Evolutionary conservation across 106 monocot genomes (phyloP).

Genomic region (Xerophyta viscosa): DNA sequence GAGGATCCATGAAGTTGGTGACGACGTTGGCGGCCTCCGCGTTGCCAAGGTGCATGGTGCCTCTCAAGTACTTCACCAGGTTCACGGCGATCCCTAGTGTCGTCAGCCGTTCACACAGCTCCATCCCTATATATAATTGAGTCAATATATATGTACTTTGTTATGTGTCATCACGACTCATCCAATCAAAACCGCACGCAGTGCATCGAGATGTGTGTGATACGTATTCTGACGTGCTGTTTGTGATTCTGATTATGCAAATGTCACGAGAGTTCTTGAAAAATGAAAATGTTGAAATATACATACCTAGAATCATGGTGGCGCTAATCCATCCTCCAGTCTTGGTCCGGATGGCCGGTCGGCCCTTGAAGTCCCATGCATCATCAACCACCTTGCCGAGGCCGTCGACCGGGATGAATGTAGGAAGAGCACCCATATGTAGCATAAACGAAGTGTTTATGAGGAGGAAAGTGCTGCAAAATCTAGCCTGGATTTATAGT

Average conservation of each 20-base stretch:
- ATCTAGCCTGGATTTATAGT: too few species aligned
- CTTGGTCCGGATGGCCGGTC: constrained; percentile 17
- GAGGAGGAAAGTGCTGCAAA: too few species aligned
- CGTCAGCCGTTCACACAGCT: constrained; percentile 65
- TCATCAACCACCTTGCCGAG: constrained; percentile 24
- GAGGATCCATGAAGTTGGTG: constrained; percentile 55
- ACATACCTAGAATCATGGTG: constrained; percentile 31
- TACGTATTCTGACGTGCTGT: too few species aligned
- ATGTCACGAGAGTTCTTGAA: too few species aligned
- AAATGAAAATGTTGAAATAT: too few species aligned
- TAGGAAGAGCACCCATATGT: too few species aligned
- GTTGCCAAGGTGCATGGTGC: constrained; percentile 69
- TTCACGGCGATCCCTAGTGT: constrained; percentile 70
- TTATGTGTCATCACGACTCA: not conserved
- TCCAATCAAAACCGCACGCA: too few species aligned
- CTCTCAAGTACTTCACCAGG: constrained; percentile 59
- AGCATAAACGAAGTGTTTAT: too few species aligned
- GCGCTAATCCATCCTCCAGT: constrained; percentile 43
- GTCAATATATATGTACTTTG: not conserved
- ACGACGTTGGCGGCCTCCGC: constrained; percentile 49
- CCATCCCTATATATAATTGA: constrained; percentile 28
- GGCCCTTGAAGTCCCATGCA: constrained; percentile 47
- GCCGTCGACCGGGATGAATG: too few species aligned
- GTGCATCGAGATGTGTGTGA: too few species aligned
- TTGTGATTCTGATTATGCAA: too few species aligned